Evolutionary conservation across 768 basidiomycete genomes (phyloP).

Genomic region (Pleurotus pulmonarius): DNA sequence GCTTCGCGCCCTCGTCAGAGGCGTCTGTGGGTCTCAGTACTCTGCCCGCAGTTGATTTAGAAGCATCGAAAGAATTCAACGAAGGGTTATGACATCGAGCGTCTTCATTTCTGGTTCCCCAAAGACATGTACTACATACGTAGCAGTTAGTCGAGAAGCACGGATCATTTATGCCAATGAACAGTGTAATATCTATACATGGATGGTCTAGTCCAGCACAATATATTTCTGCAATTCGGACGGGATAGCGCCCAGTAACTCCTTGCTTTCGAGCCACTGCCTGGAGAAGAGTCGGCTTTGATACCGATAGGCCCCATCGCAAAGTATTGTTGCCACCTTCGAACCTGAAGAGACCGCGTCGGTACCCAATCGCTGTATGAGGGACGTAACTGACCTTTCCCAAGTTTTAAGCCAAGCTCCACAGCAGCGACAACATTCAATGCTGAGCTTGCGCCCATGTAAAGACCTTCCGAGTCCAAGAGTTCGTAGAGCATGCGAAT

Average conservation of each 20-base stretch:
- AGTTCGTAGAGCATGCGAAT: conserved; percentile 93
- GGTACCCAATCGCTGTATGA: not conserved
- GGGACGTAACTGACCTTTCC: conserved; percentile 53
- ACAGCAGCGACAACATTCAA: conserved; percentile 93
- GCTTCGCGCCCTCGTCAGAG: not conserved
- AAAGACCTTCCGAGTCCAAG: conserved; percentile 88
- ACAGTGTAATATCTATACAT: not conserved
- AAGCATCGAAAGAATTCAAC: not conserved
- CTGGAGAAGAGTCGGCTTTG: conserved; percentile 95
- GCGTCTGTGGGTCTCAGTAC: not conserved
- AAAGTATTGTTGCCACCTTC: conserved; percentile 83
- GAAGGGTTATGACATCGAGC: not conserved
- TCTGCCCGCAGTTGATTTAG: not conserved
- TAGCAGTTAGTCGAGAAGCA: not conserved
- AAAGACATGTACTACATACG: no score
- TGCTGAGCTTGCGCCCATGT: conserved; percentile 91
- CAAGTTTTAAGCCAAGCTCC: conserved; percentile 81
- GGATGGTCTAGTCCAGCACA: conserved; percentile 60
- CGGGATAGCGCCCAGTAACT: conserved; percentile 75
- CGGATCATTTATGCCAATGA: not conserved
- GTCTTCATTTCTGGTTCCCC: no score
- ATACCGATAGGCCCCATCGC: conserved; percentile 96
- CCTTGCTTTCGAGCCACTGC: conserved; percentile 84
- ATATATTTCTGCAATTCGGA: conserved; percentile 83
- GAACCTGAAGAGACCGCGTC: conserved; percentile 45